Evolutionary conservation across 1,284 basidiomycete genomes (phyloP), one percentile per base, ranked within the genome.

Genomic region (Fomitiporia mediterranea): DNA sequence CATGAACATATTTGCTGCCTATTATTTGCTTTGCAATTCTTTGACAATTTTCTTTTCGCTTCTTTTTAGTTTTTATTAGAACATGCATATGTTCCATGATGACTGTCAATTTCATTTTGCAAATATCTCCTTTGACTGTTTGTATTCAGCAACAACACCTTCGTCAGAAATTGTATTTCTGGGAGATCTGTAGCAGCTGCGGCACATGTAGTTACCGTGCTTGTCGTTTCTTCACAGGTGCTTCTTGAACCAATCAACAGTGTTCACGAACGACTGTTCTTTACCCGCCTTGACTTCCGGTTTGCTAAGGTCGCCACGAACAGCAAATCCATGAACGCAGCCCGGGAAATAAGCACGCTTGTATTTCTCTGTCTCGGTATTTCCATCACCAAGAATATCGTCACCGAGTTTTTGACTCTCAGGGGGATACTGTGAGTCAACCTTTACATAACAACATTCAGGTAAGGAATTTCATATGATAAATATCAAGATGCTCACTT

Each of bases 291-390:
- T 70, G 28, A 70, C 62, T 60, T 65, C 66, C 4, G 70, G 67
- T 58, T 76, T 64, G 61, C 66, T 72, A 69, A 71, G 59, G 46
- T 72, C 69, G 8, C 69, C 69, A 27, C 69, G 66, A 13, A 40
- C 53, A 8, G 83, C 77, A 65, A 86, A 88, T 0, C 85, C 85
- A 64, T 88, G 85, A 0, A 69, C 73, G 57, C 78, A 81, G 3
- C 80, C 80, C 1, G 78, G 72, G 60, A 74, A 84, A 64, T 78
- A 75, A 57, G 76, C 73, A 57, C 81, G 73, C 65, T 78, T 78
- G 67, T 84, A 82, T 1, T 81, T 81, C 21, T 46, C 44, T 9
- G 77, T 78, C 2, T 69, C 72, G 56, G 82, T 84, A 56, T 74
- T 71, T 35, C 75, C 75, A 21, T 69, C 72, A 15, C 74, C 80